Evolutionary conservation across 2,329 filamentous ascomycete species (phyloP), one percentile per base, ranked within the genome.

Genomic region (Alternaria solani): DNA sequence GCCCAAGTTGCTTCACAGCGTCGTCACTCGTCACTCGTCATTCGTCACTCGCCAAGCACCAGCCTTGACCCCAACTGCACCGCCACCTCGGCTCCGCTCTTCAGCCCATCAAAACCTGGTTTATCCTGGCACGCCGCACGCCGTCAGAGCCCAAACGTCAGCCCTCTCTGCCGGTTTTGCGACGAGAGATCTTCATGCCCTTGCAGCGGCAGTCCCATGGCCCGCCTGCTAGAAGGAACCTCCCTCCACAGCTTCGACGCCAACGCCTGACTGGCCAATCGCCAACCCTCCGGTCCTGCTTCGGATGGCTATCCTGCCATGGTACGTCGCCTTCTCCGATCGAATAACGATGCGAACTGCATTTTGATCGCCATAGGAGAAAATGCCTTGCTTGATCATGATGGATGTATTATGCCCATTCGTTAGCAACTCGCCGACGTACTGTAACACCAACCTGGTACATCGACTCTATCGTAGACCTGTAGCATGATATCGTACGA

Each of bases 131-230:
- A 23, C 38, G 38, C 38, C 55, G 28, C 18, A 20, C 36, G 43
- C 55, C 49, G 42, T 44, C 58, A 58, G 34, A 14, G 55, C 63
- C 65, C 57, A 59, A 42, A 61, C 55, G 47, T 64, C 43, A 55
- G 48, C 52, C 55, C 49, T 34, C 53, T 59, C 34, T 56, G 52
- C 69, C 62, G 67, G 54, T 53, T 56, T 63, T 49, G 53, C 65
- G 32, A 34, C 61, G 41, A 54, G 32, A 44, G 64, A 75, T 73
- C 68, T 61, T 60, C 67, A 36, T 48, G 66, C 67, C 52, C 73
- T 70, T 76, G 73, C 73, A 74, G 72, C 73, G 71, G 73, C 62
- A 69, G 57, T 57, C 49, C 63, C 61, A 59, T 72, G 66, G 59
- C 68, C 73, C 74, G 73, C 65, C 63, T 61, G 68, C 66, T 61